Percentiles rank a stretch among this genome's conserved stretches.
Conservation (phyloP, 2,329 filamentous ascomycete species). For the Xylaria hypoxylon region DNA sequence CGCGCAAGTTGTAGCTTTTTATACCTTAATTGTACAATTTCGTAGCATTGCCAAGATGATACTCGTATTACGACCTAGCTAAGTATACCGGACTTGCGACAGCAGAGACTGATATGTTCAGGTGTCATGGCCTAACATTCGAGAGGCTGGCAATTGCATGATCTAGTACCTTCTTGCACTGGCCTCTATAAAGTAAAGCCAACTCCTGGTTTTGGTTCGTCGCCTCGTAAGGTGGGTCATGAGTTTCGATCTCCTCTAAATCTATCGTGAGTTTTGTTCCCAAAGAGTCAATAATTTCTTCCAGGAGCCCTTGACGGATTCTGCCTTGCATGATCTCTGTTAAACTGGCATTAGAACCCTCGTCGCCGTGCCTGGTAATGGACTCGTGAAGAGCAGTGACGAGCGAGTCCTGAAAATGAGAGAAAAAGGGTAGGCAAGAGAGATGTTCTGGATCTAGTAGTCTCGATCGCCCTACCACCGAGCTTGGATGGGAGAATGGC, state of each 20-base stretch:
- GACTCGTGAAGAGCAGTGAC: constrained; percentile 62
- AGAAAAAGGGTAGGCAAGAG: constrained; percentile 56
- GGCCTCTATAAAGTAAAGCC: constrained; percentile 61
- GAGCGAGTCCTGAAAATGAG: constrained; percentile 65
- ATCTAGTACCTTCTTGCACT: constrained; percentile 62
- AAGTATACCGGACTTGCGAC: background rate
- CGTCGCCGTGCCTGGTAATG: constrained; percentile 42
- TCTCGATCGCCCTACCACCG: constrained; percentile 59
- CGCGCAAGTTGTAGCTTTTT: background rate
- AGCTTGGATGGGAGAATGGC: constrained; percentile 61
- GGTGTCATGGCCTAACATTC: constrained; percentile 28
- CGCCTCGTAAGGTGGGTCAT: constrained; percentile 54
- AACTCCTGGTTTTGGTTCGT: constrained; percentile 60
- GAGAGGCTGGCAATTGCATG: constrained; percentile 53
- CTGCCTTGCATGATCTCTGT: constrained; percentile 59
- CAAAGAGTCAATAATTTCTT: constrained; percentile 52
- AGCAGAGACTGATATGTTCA: background rate
- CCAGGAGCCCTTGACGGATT: constrained; percentile 55
- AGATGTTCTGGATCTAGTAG: constrained; percentile 51
- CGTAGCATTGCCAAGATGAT: constrained; percentile 2
- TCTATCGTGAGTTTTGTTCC: constrained; percentile 55
- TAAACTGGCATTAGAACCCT: constrained; percentile 44
- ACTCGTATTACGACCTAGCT: background rate
- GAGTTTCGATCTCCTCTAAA: constrained; percentile 60
- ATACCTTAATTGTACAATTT: constrained; percentile 12